Evolutionary conservation across 2,329 filamentous ascomycete species (phyloP), one percentile per base, ranked within the genome.

Genomic region (Trichocomaceae sp.): DNA sequence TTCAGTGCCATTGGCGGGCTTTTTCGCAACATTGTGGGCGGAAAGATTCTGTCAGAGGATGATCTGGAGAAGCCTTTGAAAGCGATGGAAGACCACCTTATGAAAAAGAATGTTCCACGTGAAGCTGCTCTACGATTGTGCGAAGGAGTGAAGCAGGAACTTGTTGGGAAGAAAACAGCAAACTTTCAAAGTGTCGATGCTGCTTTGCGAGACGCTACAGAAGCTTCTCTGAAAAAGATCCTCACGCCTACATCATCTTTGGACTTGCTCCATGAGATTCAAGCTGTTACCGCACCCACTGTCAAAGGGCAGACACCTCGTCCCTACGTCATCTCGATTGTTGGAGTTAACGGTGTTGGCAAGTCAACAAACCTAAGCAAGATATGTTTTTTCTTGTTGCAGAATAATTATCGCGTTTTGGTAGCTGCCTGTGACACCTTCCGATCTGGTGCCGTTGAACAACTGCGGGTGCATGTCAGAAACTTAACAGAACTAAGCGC

Each of bases 331-430:
- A 95, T 99, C 69, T 96, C 90, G 55, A 96, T 99, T 58, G 93
- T 99, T 44, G 93, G 93, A 59, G 93, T 99, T 68, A 99, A 99
- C 70, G 93, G 93, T 52, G 93, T 99, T 37, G 93, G 93, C 67
- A 99, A 99, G 76, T 96, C 91, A 15, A 99, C 93, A 51, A 97
- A 96, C 69, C 79, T 99, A 37, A 92, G 89, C 71, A 99, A 99
- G 73, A 96, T 99, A 62, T 95, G 91, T 72, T 99, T 93, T 75
- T 99, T 99, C 76, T 79, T 99, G 37, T 79, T 99, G 31, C 92
- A 99, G 72, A 99, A 99, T 77, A 91, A 95, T 69, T 95, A 96
- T 77, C 88, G 88, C 66, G 90, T 99, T 15, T 81, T 99, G 55
- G 89, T 99, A 61, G 92, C 90, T 13, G 92, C 93, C 9, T 93